These are phyloP conservation scores for Mortierella alpina DNA, from an alignment of 192 early-diverging fungal species.

Conservation along the genomic window DNA sequence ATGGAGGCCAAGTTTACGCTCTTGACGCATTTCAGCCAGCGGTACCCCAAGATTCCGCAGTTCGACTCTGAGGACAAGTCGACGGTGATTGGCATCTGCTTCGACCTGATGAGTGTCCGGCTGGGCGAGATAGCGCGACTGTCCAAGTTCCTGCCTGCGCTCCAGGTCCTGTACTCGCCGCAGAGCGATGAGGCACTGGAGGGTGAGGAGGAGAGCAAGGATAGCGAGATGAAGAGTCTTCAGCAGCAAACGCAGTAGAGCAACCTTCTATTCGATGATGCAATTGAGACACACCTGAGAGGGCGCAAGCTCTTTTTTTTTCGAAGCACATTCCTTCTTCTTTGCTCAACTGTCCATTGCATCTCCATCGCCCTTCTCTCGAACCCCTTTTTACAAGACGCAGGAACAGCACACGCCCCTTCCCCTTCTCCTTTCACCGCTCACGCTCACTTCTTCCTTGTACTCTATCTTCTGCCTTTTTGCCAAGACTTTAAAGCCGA, in stretches of 20 bases:
- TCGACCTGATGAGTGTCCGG: conserved; percentile 80
- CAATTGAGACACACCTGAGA: no score
- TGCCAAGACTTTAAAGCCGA: not conserved
- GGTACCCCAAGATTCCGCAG: conserved; percentile 88
- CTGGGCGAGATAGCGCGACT: conserved; percentile 62
- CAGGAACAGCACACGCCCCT: no score
- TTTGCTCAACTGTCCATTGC: not conserved
- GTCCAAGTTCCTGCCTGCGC: conserved; percentile 63
- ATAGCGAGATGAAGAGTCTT: conserved; percentile 17
- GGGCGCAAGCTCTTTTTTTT: conserved; percentile 3
- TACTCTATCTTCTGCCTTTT: not conserved
- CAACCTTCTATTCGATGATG: no score
- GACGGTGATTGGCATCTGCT: conserved; percentile 71
- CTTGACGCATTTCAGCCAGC: conserved; percentile 96
- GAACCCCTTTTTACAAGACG: not conserved
- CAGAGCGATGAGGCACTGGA: conserved; percentile 57
- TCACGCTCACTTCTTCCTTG: not conserved
- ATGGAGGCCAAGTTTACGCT: conserved; percentile 89
- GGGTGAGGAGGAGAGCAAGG: conserved; percentile 40
- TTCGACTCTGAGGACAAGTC: conserved; percentile 57
- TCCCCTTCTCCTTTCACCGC: not conserved
- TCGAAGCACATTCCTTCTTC: not conserved
- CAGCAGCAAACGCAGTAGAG: no score
- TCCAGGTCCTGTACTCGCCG: conserved; percentile 64
- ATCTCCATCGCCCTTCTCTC: not conserved